Conservation (phyloP, 306 rosid species). For the Oxytropis ochrocephala region DNA sequence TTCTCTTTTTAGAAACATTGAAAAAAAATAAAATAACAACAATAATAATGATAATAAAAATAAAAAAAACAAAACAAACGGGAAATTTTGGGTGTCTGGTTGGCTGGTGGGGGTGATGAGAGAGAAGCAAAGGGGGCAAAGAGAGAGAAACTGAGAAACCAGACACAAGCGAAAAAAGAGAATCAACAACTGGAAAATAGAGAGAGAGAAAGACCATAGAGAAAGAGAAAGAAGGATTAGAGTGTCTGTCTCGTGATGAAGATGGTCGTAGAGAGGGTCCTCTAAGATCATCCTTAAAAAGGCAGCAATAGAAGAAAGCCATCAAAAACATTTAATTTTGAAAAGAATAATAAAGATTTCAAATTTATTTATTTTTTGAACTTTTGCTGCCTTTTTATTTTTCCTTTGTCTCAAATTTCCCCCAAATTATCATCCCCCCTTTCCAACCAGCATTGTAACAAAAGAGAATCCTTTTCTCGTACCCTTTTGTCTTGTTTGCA, state of each 20-base stretch:
- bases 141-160: slow-evolving; percentile 17
- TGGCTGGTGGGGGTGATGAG: slow-evolving; percentile 49
- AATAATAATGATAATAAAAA: neutral
- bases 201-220: slow-evolving; percentile 5
- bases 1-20: neutral
- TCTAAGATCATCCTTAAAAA: slow-evolving; percentile 81
- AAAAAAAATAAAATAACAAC: neutral
- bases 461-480: slow-evolving; percentile 21
- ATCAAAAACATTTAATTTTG: neutral
- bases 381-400: slow-evolving; percentile 75
- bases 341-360: neutral
- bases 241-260: slow-evolving; percentile 19
- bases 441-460: slow-evolving; percentile 15
- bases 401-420: slow-evolving; percentile 40
- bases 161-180: neutral
- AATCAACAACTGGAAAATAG: slow-evolving; percentile 1
- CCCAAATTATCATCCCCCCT: slow-evolving; percentile 17
- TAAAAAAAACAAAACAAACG: neutral
- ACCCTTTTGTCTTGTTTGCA: slow-evolving; percentile 26
- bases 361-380: slow-evolving; percentile 30
- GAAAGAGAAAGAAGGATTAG: slow-evolving; percentile 3
- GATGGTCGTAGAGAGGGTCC: slow-evolving; percentile 82
- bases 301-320: slow-evolving; percentile 48
- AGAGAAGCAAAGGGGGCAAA: slow-evolving; percentile 27
- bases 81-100: slow-evolving; percentile 33